Conservation (phyloP, 257 asterid genomes). For the Prunella vulgaris region DNA sequence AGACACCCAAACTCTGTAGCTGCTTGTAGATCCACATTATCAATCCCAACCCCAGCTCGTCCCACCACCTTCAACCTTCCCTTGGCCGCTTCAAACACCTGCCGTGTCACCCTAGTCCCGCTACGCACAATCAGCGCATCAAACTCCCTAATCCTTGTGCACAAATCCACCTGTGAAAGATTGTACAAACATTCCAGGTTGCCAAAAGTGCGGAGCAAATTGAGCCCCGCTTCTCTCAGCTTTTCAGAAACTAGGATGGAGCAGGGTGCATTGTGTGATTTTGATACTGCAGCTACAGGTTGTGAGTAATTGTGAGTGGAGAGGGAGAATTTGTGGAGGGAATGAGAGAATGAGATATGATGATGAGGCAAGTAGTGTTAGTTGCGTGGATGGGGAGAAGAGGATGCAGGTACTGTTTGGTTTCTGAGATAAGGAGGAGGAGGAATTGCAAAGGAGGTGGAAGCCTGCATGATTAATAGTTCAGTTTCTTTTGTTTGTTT, state of each 20-base stretch:
- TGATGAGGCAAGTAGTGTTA: slow-evolving; percentile 2
- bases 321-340: slow-evolving; percentile 24
- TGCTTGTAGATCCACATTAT: slow-evolving; percentile 86
- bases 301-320: slow-evolving; percentile 19
- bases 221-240: slow-evolving; percentile 71
- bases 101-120: slow-evolving; percentile 82
- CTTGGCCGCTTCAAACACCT: slow-evolving; percentile 67
- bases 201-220: slow-evolving; percentile 46
- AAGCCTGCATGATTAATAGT: slow-evolving; percentile 13
- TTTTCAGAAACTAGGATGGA: slow-evolving; percentile 80
- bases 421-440: slow-evolving; percentile 2
- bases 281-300: slow-evolving; percentile 22
- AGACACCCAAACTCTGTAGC: slow-evolving; percentile 85
- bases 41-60: slow-evolving; percentile 89
- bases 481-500: neutral
- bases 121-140: slow-evolving; percentile 87
- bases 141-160: slow-evolving; percentile 51
- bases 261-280: slow-evolving; percentile 6
- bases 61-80: slow-evolving; percentile 84
- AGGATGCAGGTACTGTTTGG: neutral
- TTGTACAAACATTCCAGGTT: slow-evolving; percentile 53
- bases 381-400: neutral
- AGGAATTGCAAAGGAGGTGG: slow-evolving; percentile 22
- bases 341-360: slow-evolving; percentile 16
- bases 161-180: slow-evolving; percentile 55